Percentiles rank a stretch among this genome's conserved stretches.
phyloP scores from a whole-genome alignment of 805 yeast species.

The Nakazawaea holstii region DNA sequence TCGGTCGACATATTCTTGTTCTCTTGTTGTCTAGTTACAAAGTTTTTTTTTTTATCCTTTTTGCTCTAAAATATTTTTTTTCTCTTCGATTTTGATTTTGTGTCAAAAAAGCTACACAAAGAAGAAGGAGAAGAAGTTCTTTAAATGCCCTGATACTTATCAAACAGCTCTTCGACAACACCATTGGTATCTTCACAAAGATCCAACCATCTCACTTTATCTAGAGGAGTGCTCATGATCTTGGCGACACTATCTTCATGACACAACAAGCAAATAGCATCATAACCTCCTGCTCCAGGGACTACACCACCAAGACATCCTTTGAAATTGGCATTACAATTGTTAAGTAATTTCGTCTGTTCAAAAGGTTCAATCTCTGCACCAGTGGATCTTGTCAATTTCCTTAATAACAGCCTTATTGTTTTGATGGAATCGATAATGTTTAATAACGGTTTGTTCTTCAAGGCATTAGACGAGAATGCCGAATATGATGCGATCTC shows the following conservation, averaged over 20 bases:
- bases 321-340: conserved; percentile 38
- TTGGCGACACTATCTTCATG: conserved; percentile 35
- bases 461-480: not conserved
- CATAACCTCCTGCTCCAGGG: conserved; percentile 98
- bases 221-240: conserved; percentile 27
- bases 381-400: conserved; percentile 57
- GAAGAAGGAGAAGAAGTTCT: not conserved
- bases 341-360: conserved; percentile 68
- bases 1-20: not conserved
- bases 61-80: not conserved
- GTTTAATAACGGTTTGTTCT: conserved; percentile 21
- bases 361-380: conserved; percentile 85
- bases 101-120: not conserved
- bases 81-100: not conserved
- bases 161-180: conserved; percentile 39
- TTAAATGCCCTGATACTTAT: conserved; percentile 18
- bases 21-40: not conserved
- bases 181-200: conserved; percentile 61
- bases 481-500: conserved; percentile 9
- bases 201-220: conserved; percentile 61
- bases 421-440: conserved; percentile 35
- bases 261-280: conserved; percentile 78
- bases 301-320: conserved; percentile 96
- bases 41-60: not conserved
- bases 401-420: conserved; percentile 55